Base-by-base conservation (phyloP, 805 yeast genomes). In the Candida piceae region DNA sequence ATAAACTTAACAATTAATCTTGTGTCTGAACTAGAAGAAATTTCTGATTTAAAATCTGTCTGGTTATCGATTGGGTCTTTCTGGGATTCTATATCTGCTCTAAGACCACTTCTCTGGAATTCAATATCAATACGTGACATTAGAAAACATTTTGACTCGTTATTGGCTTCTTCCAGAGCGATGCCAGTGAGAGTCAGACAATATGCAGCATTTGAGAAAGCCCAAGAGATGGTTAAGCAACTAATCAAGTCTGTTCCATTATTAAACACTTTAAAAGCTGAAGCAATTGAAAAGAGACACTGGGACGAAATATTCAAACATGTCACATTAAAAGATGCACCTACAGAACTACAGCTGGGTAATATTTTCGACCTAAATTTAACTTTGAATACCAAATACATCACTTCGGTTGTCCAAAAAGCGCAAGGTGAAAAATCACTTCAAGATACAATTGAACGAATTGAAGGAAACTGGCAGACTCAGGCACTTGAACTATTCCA, bases 351-450 rank as follows among this genome's bases (percentile, higher is more conserved):
- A 37, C 62, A 70, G 0, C 56, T 86, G 2, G 78, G 78, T 1
- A 74, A 80, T 43, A 72, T 89, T 2, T 70, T 90, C 74, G 68
- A 67, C 25, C 55, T 87, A 30, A 62, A 78, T 28, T 53, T 83
- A 12, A 18, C 42, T 0, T 40, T 60, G 3, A 71, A 84, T 53
- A 75, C 72, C 31, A 44, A 45, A 2, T 41, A 52, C 0, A 60
- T 89, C 6, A 69, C 68, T 27, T 58, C 70, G 0, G 57, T 82
- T 0, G 47, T 85, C 2, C 66, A 67, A 1, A 74, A 71, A 39
- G 96, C 97, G 0, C 75, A 74, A 41, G 82, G 85, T 3, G 97
- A 90, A 52, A 67, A 72, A 40, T 64, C 74, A 0, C 62, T 90
- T 3, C 84, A 82, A 35, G 74, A 70, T 9, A 72, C 79, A 4